phyloP scores from a whole-genome alignment of 805 yeast genomes.

The Candida hispaniensis region DNA sequence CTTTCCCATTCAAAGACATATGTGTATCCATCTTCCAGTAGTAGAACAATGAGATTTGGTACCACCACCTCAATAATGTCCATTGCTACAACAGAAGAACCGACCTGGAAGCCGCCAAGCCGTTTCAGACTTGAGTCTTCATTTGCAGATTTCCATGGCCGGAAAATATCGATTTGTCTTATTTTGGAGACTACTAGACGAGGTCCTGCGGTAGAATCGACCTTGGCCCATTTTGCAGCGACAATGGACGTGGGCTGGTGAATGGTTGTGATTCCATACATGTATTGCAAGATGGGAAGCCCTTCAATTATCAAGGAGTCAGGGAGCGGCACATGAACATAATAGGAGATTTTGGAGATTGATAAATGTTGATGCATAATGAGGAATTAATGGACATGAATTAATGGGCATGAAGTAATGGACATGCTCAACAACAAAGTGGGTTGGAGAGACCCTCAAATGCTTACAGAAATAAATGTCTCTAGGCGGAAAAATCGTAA shows the following conservation, averaged over 20 bases:
- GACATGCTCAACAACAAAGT: too few relatives aligned
- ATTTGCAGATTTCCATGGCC: too few relatives aligned
- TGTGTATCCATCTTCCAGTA: constrained; percentile 11
- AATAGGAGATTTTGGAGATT: too few relatives aligned
- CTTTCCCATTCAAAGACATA: constrained; percentile 4
- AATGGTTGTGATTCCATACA: constrained; percentile 7
- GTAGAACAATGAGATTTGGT: constrained; percentile 1
- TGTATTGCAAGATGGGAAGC: too few relatives aligned
- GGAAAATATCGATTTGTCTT: constrained; percentile 9
- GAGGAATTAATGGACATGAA: too few relatives aligned
- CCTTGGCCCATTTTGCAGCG: constrained; percentile 7
- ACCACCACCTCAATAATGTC: constrained; percentile 5
- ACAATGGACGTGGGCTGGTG: constrained; percentile 10
- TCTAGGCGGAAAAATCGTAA: too few relatives aligned
- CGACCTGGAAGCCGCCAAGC: constrained; percentile 5
- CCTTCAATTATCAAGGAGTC: too few relatives aligned
- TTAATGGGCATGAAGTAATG: too few relatives aligned
- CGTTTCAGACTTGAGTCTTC: constrained; percentile 4
- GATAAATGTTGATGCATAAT: too few relatives aligned
- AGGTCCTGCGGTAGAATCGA: constrained; percentile 10
- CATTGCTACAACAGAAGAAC: constrained; percentile 6
- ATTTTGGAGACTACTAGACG: constrained; percentile 10
- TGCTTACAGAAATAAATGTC: too few relatives aligned
- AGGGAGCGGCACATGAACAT: too few relatives aligned
- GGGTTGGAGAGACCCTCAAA: too few relatives aligned